Evolutionary conservation across 2,329 filamentous ascomycete genomes (phyloP), one percentile per base, ranked within the genome.

Genomic region (Alternaria longipes): DNA sequence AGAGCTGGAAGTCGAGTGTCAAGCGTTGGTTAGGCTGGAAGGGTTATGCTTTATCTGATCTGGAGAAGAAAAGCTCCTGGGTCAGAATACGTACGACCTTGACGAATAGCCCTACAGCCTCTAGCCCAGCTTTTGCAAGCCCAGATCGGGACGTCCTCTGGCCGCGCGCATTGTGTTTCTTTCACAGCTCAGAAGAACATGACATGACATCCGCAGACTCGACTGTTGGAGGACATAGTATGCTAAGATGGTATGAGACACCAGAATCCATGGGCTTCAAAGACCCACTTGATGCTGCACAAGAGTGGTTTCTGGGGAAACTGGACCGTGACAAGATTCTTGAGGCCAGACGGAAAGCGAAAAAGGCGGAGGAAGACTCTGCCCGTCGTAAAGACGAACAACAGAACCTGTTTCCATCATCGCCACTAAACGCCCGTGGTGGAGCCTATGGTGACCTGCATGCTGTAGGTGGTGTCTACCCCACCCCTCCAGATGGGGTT

Each of bases 321-420:
- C 47, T 68, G 3, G 75, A 78, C 41, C 69, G 77, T 42, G 77
- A 79, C 50, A 77, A 73, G 58, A 53, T 69, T 26, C 32, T 72
- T n/a, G 76, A 77, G 51, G 74, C 80, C 36, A 78, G 74, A 7
- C 78, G 82, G 38, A 72, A 75, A 50, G 80, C 86, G 65, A 71
- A 75, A 14, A 83, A 78, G 67, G 78, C 77, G 24, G 81, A 83
- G 24, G 85, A 81, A 63, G 85, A 82, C 1, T 81, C 85, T 51
- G 59, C 66, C 20, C 71, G 69, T 40, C 65, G 63, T 20, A 78
- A 76, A 56, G 74, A 76, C 11, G 76, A 79, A 16, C 60, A 63
- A 18, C 58, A 65, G 8, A 66, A 60, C 5, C 56, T 76, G 2
- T 70, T 72, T 42, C 73, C 78, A 4, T 78, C 79, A 5, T 81